Conservation (phyloP, 805 yeast species). For the Maudiozyma saulgeensis region DNA sequence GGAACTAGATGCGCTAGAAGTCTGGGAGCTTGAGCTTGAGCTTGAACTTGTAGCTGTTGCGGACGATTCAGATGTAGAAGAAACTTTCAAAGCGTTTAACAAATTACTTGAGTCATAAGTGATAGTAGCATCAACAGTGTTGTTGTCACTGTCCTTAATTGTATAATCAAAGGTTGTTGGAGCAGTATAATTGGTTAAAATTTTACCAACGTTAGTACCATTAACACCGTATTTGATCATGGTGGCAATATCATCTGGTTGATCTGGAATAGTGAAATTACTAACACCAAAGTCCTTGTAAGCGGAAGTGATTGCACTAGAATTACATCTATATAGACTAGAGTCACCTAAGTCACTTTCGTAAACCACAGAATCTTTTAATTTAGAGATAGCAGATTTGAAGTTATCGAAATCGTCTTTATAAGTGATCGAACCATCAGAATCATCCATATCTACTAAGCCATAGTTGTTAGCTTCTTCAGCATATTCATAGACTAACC, state of each 20-base stretch:
- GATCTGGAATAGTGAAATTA: slow-evolving; percentile 39
- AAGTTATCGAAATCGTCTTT: slow-evolving; percentile 45
- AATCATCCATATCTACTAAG: slow-evolving; percentile 43
- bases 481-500: slow-evolving; percentile 85
- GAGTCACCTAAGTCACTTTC: slow-evolving; percentile 30
- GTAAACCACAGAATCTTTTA: slow-evolving; percentile 31
- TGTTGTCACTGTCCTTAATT: slow-evolving; percentile 31
- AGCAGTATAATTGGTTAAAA: slow-evolving; percentile 32
- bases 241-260: slow-evolving; percentile 35
- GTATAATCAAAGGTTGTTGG: slow-evolving; percentile 34
- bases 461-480: slow-evolving; percentile 75
- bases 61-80: slow-evolving; percentile 13
- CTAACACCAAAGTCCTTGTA: slow-evolving; percentile 36
- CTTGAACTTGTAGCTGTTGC: slow-evolving; percentile 13
- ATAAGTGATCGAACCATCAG: slow-evolving; percentile 34
- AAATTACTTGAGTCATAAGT: slow-evolving; percentile 29
- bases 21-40: slow-evolving; percentile 10
- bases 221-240: slow-evolving; percentile 42
- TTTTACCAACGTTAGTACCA: slow-evolving; percentile 36
- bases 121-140: slow-evolving; percentile 31
- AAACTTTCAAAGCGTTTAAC: slow-evolving; percentile 28
- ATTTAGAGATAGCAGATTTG: slow-evolving; percentile 32
- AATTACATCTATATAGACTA: slow-evolving; percentile 33
- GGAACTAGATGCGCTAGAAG: slow-evolving; percentile 6
- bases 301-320: slow-evolving; percentile 28